Base-by-base conservation (phyloP, 2,329 filamentous ascomycete genomes). In the Trichoderma sp. region DNA sequence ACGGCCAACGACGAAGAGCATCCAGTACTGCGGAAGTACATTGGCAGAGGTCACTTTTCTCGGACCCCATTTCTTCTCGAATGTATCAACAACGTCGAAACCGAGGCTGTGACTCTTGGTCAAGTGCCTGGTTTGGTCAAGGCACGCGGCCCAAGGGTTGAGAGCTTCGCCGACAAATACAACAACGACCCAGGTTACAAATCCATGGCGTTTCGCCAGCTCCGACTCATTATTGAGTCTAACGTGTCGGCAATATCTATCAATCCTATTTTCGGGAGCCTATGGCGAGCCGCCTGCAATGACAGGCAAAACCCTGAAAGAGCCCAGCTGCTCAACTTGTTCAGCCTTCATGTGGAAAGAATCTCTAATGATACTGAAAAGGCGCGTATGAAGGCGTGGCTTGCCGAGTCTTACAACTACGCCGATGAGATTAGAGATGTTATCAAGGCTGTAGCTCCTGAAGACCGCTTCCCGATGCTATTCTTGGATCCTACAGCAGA, bases 381-480 rank as follows among this genome's bases (percentile, higher is more conserved):
- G 71, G 68, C 63, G 0, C 74, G 75, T 0, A 81, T 85, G 81
- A 83, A 81, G 72, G 70, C 68, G 0, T 87, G 85, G 85, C 76
- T 87, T 2, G 83, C 83, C 13, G 83, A 83, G 68, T 86, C 84
- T 1, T 86, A 86, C 72, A 81, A 86, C 72, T 83, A 80, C 70
- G 79, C 77, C 0, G 80, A 76, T 5, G 83, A 86, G 29, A 82
- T 86, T 7, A 68, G 77, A 29, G 75, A 78, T 0, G 70, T 76
- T 5, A 79, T 86, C 31, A 71, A 76, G 4, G 62, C 73, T 0
- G 79, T 86, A 1, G 75, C 81, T 0, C 75, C 76, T 1, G 74
- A 76, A 13, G 76, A 82, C 14, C 75, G 75, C 29, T 86, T 81
- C 67, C 84, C 84, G 2, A 83, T 84, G 35, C 81, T 86, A 4